Percentiles rank a stretch among this genome's conserved stretches.
These are phyloP conservation scores for Stagonosporopsis tanaceti DNA, from an alignment of 2,329 filamentous ascomycete species.

Conservation along the genomic window DNA sequence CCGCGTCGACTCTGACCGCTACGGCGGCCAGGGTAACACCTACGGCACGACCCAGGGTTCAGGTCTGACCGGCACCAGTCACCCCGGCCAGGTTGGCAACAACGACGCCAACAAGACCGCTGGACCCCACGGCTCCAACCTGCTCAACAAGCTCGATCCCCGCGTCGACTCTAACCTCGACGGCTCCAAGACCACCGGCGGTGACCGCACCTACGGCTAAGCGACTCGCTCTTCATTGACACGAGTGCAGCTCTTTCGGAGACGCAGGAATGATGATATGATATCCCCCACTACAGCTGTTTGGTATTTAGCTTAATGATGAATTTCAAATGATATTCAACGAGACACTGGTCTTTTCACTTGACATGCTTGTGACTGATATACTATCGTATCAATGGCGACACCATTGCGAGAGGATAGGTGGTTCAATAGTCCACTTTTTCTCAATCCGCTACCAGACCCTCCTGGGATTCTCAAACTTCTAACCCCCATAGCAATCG, in stretches of 20 bases:
- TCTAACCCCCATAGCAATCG: too few species aligned
- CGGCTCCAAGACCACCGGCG: conserved; percentile 41
- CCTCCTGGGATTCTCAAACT: too few species aligned
- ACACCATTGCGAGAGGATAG: too few species aligned
- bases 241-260: conserved; percentile 17
- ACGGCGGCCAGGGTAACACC: conserved; percentile 34
- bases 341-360: too few species aligned
- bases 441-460: too few species aligned
- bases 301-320: conserved; percentile 17
- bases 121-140: conserved; percentile 45
- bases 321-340: conserved; percentile 15
- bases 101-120: conserved; percentile 41
- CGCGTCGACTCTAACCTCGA: conserved; percentile 48
- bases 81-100: conserved; percentile 26
- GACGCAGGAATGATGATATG: conserved; percentile 16
- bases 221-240: conserved; percentile 3
- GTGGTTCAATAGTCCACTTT: too few species aligned
- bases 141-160: conserved; percentile 49
- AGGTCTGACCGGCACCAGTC: conserved; percentile 21
- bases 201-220: conserved; percentile 37
- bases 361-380: too few species aligned
- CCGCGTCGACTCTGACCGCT: conserved; percentile 39
- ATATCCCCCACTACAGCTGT: conserved; percentile 15
- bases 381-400: too few species aligned
- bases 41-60: conserved; percentile 21